Percentiles rank a stretch among this genome's conserved stretches.
phyloP scores from a whole-genome alignment of 139 green algal genomes.

The Closterium sp. region DNA sequence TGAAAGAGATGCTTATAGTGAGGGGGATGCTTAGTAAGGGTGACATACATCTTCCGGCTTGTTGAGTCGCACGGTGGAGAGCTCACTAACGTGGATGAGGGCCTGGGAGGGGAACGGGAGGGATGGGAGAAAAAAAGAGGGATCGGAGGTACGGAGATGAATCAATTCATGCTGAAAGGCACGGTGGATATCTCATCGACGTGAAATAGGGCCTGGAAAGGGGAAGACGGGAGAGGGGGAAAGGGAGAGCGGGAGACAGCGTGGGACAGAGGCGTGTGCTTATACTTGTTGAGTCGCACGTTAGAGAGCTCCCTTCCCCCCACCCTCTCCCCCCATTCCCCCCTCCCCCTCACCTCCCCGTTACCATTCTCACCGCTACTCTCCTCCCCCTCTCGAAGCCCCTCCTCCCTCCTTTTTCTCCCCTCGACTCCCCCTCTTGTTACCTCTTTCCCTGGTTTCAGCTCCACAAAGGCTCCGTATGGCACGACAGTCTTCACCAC shows the following conservation, averaged over 20 bases:
- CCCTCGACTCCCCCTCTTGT: neutral
- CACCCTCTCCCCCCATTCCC: neutral
- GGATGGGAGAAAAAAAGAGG: neutral
- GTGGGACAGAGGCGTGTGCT: too few relatives aligned
- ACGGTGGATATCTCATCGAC: too few relatives aligned
- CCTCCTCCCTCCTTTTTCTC: neutral
- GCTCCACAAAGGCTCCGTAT: conserved; percentile 63
- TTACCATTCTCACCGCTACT: neutral
- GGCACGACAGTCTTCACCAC: conserved; percentile 48
- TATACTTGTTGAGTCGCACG: too few relatives aligned
- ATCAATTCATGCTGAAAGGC: too few relatives aligned
- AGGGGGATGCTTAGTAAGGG: conserved; percentile 4
- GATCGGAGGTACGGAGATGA: too few relatives aligned
- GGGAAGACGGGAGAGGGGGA: too few relatives aligned
- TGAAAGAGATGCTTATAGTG: neutral
- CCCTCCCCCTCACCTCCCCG: neutral
- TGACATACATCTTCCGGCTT: conserved; percentile 52
- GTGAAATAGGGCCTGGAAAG: too few relatives aligned
- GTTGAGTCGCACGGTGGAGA: conserved; percentile 41
- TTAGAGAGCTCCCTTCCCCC: neutral
- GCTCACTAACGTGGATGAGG: conserved; percentile 53
- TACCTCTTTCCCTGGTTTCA: conserved; percentile 59
- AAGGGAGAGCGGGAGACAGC: too few relatives aligned
- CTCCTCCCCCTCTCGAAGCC: neutral
- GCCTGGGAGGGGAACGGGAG: neutral